These are phyloP conservation scores for Peronospora destructor DNA, from an alignment of 352 stramenopile species.

Conservation along the genomic window DNA sequence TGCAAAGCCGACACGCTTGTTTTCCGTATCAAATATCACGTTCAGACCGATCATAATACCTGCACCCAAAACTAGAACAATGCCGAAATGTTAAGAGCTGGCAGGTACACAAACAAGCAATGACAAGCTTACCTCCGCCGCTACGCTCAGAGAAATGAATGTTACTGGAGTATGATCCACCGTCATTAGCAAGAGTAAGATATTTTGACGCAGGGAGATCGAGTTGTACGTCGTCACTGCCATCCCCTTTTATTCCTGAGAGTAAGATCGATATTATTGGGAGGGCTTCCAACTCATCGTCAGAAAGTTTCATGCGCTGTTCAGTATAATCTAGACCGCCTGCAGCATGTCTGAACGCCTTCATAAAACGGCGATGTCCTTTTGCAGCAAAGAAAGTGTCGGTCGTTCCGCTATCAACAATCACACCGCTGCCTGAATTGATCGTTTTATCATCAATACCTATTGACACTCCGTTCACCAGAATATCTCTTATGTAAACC, in stretches of 20 bases:
- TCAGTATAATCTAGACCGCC: conserved; percentile 52
- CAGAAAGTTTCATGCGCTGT: conserved; percentile 41
- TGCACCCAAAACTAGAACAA: conserved; percentile 54
- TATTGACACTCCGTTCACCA: conserved; percentile 48
- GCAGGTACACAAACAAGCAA: neutral
- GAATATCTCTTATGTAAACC: conserved; percentile 76
- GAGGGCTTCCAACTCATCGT: conserved; percentile 34
- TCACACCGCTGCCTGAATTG: conserved; percentile 72
- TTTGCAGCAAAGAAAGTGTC: conserved; percentile 71
- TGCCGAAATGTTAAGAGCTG: conserved; percentile 4
- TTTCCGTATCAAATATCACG: conserved; percentile 80
- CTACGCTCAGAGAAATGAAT: conserved; percentile 78
- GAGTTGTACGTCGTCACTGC: conserved; percentile 51
- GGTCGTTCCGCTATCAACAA: conserved; percentile 83
- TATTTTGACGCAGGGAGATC: conserved; percentile 63
- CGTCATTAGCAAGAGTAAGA: conserved; percentile 42
- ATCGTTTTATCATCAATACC: conserved; percentile 31
- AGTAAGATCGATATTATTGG: conserved; percentile 68
- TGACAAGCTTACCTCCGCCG: conserved; percentile 46
- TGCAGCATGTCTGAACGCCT: conserved; percentile 38
- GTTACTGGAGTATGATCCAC: conserved; percentile 55
- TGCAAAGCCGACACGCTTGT: conserved; percentile 72
- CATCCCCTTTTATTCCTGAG: conserved; percentile 36
- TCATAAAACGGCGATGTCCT: conserved; percentile 46
- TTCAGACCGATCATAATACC: conserved; percentile 78